A percentile compares a stretch with the other conserved stretches of the same genome.
These are phyloP conservation scores for Epichloe typhina DNA, from an alignment of 2,329 filamentous ascomycete species.

Conservation along the genomic window DNA sequence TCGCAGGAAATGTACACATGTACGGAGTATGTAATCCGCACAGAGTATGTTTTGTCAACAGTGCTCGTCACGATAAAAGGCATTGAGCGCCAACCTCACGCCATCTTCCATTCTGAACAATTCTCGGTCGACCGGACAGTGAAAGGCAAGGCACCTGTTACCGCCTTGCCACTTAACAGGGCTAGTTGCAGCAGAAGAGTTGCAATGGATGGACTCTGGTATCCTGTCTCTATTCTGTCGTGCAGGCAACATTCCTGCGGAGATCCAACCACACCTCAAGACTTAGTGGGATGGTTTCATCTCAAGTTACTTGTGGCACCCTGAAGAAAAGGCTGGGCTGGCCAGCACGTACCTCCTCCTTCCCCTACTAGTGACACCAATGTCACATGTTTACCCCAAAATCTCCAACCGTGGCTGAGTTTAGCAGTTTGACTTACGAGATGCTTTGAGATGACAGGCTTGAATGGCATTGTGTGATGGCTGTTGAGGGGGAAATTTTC, in stretches of 20 bases:
- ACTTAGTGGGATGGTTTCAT: conserved; percentile 5
- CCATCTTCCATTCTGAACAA: neutral
- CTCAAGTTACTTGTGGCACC: conserved; percentile 5
- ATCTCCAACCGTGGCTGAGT: neutral
- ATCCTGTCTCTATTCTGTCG: neutral
- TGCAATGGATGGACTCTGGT: neutral
- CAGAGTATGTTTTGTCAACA: too few relatives aligned
- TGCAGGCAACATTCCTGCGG: conserved; percentile 6
- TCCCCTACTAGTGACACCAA: neutral
- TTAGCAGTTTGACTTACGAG: neutral
- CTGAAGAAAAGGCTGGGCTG: neutral
- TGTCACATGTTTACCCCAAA: neutral
- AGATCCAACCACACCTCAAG: conserved; percentile 6
- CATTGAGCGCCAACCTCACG: neutral
- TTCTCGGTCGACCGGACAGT: neutral
- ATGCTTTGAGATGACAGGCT: neutral
- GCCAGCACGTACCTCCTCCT: conserved; percentile 2
- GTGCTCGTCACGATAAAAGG: too few relatives aligned
- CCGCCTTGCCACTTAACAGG: neutral
- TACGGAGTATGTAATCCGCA: too few relatives aligned
- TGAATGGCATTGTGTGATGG: neutral
- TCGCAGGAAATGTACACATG: too few relatives aligned
- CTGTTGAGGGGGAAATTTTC: neutral
- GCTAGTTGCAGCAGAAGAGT: neutral
- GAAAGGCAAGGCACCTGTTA: neutral